Percentiles rank a stretch among this genome's conserved stretches.
Conservation (phyloP, 2,329 filamentous ascomycete genomes). For the Hymenoscyphus albidus region DNA sequence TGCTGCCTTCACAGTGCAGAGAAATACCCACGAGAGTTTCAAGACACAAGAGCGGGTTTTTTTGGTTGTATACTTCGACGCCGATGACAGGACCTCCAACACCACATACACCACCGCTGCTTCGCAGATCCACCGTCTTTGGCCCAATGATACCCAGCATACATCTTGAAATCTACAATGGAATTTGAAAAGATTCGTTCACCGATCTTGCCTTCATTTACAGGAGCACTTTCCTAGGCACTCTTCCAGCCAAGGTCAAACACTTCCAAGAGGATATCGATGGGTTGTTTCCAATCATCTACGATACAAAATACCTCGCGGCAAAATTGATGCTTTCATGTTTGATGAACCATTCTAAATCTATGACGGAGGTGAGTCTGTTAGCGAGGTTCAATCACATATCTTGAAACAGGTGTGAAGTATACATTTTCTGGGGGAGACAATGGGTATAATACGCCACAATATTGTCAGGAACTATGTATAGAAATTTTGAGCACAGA, state of each 20-base stretch:
- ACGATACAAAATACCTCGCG: slow-evolving; percentile 60
- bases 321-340: background rate
- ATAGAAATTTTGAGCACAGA: no score
- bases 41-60: slow-evolving; percentile 98
- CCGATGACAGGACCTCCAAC: slow-evolving; percentile 78
- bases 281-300: slow-evolving; percentile 43
- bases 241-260: slow-evolving; percentile 49
- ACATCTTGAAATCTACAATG: no score
- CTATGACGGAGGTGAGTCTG: background rate
- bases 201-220: slow-evolving; percentile 62
- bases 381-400: background rate
- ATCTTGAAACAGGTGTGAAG: background rate
- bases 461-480: no score
- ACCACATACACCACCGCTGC: slow-evolving; percentile 70
- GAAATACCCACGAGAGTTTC: slow-evolving; percentile 70
- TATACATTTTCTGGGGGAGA: background rate
- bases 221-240: slow-evolving; percentile 52
- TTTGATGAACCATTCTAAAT: no score
- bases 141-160: no score
- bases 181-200: slow-evolving; percentile 45
- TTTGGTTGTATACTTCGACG: slow-evolving; percentile 79
- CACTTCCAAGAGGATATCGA: slow-evolving; percentile 51
- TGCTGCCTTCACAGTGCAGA: no score
- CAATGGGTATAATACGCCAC: no score
- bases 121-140: background rate